Evolutionary conservation across 805 yeast species (phyloP), one percentile per base, ranked within the genome.

Genomic region (Candida quercuum): DNA sequence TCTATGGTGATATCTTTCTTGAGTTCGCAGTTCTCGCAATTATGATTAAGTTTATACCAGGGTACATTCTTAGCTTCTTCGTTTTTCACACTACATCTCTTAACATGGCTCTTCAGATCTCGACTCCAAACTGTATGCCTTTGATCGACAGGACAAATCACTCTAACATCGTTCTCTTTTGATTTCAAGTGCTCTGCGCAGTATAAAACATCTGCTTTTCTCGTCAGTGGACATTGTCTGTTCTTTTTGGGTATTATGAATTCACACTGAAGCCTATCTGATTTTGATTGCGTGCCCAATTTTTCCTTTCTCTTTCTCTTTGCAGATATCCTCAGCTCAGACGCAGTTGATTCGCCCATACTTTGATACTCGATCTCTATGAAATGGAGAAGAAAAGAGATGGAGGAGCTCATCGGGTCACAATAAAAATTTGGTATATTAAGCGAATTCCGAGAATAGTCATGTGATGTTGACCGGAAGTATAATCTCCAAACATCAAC

Each of bases 101-200:
- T 64, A 35, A 79, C 36, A 57, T 87, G 96, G 14, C 50, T 57
- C 5, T 63, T 56, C 29, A 86, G 54, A 36, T 73, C 77, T 30
- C 67, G 65, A 33, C 66, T 66, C 86, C 86, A 81, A 0, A 87
- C 77, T 2, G 81, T 72, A 56, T 87, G 96, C 3, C 74, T 69
- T 2, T 81, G 76, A 56, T 86, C 95, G 21, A 81, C 53, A 0
- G 96, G 87, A 60, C 96, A 87, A 6, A 79, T 75, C 0, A 87
- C 69, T 39, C 95, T 60, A 6, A 52, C 53, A 21, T 54, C 58
- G 20, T 40, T 56, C 32, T 44, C 49, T 11, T 34, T 41, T 33
- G 43, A 38, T 36, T 43, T 46, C 51, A 70, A 44, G 54, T 85
- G 94, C 45, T 81, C 82, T 8, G 82, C 74, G 56, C 94, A 84